These are phyloP conservation scores for Nothopassalora personata DNA, from an alignment of 2,329 filamentous ascomycete genomes.

Conservation along the genomic window DNA sequence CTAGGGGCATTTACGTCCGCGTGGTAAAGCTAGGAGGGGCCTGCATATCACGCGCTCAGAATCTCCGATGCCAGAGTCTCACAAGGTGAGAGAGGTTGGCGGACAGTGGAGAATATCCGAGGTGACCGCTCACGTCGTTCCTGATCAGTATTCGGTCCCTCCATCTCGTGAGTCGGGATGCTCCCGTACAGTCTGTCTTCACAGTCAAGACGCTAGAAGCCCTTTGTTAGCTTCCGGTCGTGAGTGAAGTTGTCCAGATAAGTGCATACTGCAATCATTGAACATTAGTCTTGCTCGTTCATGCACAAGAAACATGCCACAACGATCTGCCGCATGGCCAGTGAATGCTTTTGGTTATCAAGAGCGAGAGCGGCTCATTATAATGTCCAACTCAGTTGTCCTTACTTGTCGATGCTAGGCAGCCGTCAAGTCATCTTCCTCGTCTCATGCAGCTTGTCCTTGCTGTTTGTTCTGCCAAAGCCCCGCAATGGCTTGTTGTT, in stretches of 20 bases:
- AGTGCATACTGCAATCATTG: neutral
- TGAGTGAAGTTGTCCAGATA: neutral
- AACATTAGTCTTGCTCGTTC: neutral
- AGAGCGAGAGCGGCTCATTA: neutral
- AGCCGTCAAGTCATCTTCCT: neutral
- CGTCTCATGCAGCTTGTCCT: slow-evolving; percentile 8
- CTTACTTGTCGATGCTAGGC: neutral
- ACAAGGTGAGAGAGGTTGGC: neutral
- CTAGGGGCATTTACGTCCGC: neutral
- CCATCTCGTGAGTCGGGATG: neutral
- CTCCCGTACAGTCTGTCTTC: no score
- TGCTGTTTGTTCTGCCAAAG: slow-evolving; percentile 43
- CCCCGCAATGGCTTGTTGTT: slow-evolving; percentile 54
- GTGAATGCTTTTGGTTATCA: neutral
- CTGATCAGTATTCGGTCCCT: neutral
- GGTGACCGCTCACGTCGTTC: neutral
- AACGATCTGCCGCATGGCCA: neutral
- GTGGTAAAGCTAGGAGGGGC: neutral
- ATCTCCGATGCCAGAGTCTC: neutral
- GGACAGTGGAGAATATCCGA: neutral
- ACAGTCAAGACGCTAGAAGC: neutral
- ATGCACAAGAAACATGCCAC: neutral
- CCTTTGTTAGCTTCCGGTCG: neutral
- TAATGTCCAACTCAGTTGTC: neutral
- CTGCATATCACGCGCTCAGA: neutral